phyloP scores from a whole-genome alignment of 1,139 yeast species.

The Hyphopichia buzzinii region DNA sequence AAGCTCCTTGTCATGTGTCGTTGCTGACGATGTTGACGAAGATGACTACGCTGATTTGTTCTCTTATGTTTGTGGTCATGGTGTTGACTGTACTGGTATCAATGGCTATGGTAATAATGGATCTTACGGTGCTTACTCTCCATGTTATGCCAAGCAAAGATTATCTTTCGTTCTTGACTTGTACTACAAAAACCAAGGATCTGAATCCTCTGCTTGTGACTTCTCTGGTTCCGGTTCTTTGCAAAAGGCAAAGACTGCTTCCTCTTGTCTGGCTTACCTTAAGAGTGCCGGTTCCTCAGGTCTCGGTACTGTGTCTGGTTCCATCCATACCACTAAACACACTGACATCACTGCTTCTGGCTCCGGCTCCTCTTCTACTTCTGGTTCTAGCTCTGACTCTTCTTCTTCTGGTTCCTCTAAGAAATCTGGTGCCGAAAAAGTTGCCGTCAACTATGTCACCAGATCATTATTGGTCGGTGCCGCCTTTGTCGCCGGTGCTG shows the following conservation, averaged over 20 bases:
- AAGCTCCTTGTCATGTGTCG: conserved; percentile 35
- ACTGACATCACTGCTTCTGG: conserved; percentile 25
- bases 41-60: conserved; percentile 37
- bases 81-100: conserved; percentile 37
- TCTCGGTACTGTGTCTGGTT: conserved; percentile 34
- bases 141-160: conserved; percentile 38
- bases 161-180: conserved; percentile 40
- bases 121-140: conserved; percentile 40
- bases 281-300: conserved; percentile 42
- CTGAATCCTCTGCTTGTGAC: conserved; percentile 34
- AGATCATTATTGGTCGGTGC: conserved; percentile 23
- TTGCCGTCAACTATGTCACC: conserved; percentile 13
- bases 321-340: conserved; percentile 22
- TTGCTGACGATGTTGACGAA: conserved; percentile 25
- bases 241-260: conserved; percentile 44
- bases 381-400: conserved; percentile 19
- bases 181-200: conserved; percentile 34
- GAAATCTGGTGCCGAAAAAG: conserved; percentile 7
- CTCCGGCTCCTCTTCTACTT: conserved; percentile 20
- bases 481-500: conserved; percentile 19
- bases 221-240: conserved; percentile 42
- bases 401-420: conserved; percentile 18
- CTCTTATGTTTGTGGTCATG: conserved; percentile 31
- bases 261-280: conserved; percentile 47
- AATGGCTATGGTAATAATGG: conserved; percentile 37